Base-by-base conservation (phyloP, 192 early-diverging fungal genomes). In the Mortierella claussenii region DNA sequence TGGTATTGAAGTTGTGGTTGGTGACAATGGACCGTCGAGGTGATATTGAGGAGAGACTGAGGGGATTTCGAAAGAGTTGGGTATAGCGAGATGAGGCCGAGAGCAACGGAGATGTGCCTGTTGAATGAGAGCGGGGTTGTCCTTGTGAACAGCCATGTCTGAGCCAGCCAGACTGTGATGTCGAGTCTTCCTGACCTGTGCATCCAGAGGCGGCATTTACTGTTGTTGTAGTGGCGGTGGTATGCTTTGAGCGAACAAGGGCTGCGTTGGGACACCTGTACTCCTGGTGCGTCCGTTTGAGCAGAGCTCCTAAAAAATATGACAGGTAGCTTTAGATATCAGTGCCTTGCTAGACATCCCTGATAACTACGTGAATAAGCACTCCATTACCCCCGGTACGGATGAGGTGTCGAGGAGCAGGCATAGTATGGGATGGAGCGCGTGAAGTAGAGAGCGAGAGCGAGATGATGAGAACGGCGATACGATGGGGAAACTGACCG, bases 1-100 rank as follows among this genome's bases (percentile, higher is more conserved):
- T 90, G 1, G 95, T 96, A 68, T 95, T 88, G 70, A 96, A 96
- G 59, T 90, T 70, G 60, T 83, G 85, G 36, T 82, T 65, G 43
- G 80, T 78, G 27, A 62, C 32, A 49, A 78, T 54, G 10, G 50
- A 20, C 10, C 62, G 74, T n/a, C 58, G 49, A 17, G 57, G 62
- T 20, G 56, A 18, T 28, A 76, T 10, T 12, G 65, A 33, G 3
- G 58, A 23, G 4, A 67, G 45, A 24, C 51, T 43, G 32, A 36
- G 51, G 34, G 40, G 36, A 17, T 51, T 32, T 20, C 36, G 32
- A 28, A 56, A 40, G 36, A 67, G 46, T 7, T 67, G 73, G 52
- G 73, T 76, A 67, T 76, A 62, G 24, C 45, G 73, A 20, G 59
- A 17, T 26, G 64, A 33, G 20, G 58, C 4, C 18, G 73, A 66